phyloP scores from a whole-genome alignment of 306 rosid species.

The Datisca glomerata region DNA sequence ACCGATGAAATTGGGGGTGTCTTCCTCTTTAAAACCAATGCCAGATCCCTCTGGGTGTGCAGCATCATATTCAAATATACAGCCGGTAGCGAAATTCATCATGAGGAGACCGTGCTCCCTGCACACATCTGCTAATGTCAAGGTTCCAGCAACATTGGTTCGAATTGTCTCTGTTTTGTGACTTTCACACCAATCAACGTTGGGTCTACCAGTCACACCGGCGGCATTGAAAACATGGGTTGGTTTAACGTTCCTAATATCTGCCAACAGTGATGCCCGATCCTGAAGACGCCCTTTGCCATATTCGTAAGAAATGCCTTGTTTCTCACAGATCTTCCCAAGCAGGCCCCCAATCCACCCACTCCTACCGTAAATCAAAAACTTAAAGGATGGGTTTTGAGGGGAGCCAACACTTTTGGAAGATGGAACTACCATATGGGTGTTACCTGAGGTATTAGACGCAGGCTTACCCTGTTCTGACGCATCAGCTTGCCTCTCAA shows the following conservation, averaged over 20 bases:
- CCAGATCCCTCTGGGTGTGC: constrained; percentile 53
- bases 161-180: neutral
- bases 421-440: neutral
- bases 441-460: neutral
- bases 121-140: constrained; percentile 29
- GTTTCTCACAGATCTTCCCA: neutral
- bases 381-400: neutral
- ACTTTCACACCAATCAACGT: neutral
- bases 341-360: neutral
- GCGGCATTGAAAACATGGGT: neutral
- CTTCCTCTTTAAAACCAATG: constrained; percentile 62
- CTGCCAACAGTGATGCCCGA: neutral
- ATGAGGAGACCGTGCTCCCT: constrained; percentile 43
- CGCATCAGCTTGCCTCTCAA: neutral
- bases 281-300: neutral
- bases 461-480: neutral
- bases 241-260: neutral
- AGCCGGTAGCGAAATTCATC: constrained; percentile 12
- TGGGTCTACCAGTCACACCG: neutral
- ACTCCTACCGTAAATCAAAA: neutral
- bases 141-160: constrained; percentile 7
- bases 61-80: constrained; percentile 2
- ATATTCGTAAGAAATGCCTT: neutral
- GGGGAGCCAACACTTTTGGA: neutral
- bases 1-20: constrained; percentile 42